Base-by-base conservation (phyloP, 352 stramenopile species). In the Pythium aquatile region DNA sequence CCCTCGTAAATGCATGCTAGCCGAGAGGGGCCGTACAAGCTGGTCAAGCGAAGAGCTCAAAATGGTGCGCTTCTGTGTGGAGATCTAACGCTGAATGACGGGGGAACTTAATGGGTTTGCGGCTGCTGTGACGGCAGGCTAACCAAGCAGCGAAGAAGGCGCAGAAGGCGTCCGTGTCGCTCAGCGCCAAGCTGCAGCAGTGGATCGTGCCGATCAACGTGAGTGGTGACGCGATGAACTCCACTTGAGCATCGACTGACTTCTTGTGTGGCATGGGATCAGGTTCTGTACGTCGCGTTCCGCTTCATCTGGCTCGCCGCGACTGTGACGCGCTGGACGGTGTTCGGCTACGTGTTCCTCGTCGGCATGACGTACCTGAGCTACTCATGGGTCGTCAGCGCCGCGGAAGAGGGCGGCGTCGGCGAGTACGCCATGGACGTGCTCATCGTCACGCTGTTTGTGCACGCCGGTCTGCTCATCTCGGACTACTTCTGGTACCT, bases 401-500 rank as follows among this genome's bases (percentile, higher is more conserved):
- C 87, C 10, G 82, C 81, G 5, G 77, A 94, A 44, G 85, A 93
- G 73, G 87, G 87, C 63, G 84, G 79, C 11, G 79, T 66, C 33
- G 93, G 86, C 80, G 87, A 94, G 86, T 91, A 63, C 55, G 66
- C 83, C 14, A 94, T 96, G 83, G 87, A 96, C 66, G 77, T 96
- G 48, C 63, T 96, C 51, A 70, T 94, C 62, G 61, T 96, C 56
- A 93, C 84, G 55, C 73, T 96, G 29, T 81, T 90, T 49, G 86
- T 93, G 60, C 85, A 96, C 51, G 69, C 75, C 0, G 87, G 87
- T 16, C 72, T 91, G 26, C 58, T 93, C 57, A 66, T 94, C 57
- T 93, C 85, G 17, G 85, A 88, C 73, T 96, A 94, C 80, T 96
- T 94, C 60, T 96, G 87, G 87, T 78, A 91, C 62, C 60, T 87